A percentile compares a stretch with the other conserved stretches of the same genome.
These are phyloP conservation scores for Petunia axillaris DNA, from an alignment of 257 asterid species.

Conservation along the genomic window DNA sequence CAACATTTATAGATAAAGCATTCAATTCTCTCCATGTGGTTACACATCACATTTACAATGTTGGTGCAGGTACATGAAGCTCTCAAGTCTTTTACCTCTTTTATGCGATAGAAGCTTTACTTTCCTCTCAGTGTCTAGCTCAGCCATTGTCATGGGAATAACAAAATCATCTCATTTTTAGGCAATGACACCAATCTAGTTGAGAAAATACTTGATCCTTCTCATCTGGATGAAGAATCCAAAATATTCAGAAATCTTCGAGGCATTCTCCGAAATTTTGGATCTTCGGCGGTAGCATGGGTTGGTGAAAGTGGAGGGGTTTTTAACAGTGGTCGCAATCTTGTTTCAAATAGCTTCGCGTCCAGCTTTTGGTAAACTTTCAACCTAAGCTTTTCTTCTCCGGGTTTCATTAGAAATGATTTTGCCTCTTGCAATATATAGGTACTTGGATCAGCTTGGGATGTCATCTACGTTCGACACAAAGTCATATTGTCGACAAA, in stretches of 20 bases:
- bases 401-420: constrained; percentile 1
- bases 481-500: constrained; percentile 86
- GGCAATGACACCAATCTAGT: constrained; percentile 49
- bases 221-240: constrained; percentile 47
- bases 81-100: not conserved
- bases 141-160: not conserved
- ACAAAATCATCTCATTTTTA: constrained; percentile 19
- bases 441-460: constrained; percentile 95
- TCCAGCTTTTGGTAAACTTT: constrained; percentile 76
- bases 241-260: constrained; percentile 39
- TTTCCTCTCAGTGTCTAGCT: not conserved
- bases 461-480: constrained; percentile 73
- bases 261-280: constrained; percentile 32
- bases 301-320: constrained; percentile 73
- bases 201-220: constrained; percentile 51
- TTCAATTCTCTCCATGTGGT: constrained; percentile 59
- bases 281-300: constrained; percentile 48
- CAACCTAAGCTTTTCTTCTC: not conserved
- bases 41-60: constrained; percentile 90
- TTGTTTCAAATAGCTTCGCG: constrained; percentile 75
- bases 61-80: constrained; percentile 73
- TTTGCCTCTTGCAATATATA: constrained; percentile 28
- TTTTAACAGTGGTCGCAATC: constrained; percentile 71
- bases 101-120: not conserved
- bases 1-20: constrained; percentile 45